These are phyloP conservation scores for Escovopsis sp. DNA, from an alignment of 2,329 filamentous ascomycete species.

Conservation along the genomic window DNA sequence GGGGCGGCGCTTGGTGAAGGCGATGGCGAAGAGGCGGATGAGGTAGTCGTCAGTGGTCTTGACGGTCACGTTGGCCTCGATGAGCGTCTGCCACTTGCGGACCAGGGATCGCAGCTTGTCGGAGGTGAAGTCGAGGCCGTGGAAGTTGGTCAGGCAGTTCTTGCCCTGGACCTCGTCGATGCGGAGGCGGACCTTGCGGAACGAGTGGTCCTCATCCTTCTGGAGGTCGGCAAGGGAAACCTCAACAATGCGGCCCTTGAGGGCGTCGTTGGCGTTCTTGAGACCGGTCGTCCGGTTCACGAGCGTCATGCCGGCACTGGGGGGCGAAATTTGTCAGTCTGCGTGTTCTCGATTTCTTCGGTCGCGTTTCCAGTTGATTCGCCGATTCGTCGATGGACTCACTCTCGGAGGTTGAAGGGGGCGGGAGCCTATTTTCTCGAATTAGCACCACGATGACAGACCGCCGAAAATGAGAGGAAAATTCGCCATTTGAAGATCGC, in stretches of 20 bases:
- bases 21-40: conserved; percentile 95
- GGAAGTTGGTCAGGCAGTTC: conserved; percentile 99
- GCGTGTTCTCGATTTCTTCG: not conserved
- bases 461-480: too few species aligned
- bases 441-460: conserved; percentile 2
- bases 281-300: conserved; percentile 99
- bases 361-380: not conserved
- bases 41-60: conserved; percentile 99
- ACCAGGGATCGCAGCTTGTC: conserved; percentile 99
- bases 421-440: conserved; percentile 57
- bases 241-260: conserved; percentile 98
- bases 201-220: conserved; percentile 99
- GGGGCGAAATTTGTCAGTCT: conserved; percentile 10
- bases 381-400: conserved; percentile 34
- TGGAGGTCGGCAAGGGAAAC: conserved; percentile 97
- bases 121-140: conserved; percentile 99
- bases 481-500: too few species aligned
- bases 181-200: conserved; percentile 98
- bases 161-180: conserved; percentile 99
- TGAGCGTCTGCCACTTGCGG: conserved; percentile 98
- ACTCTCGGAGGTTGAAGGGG: conserved; percentile 94
- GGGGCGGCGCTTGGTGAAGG: conserved; percentile 96
- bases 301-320: conserved; percentile 96
- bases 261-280: conserved; percentile 98
- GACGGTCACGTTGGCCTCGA: conserved; percentile 98